phyloP scores from a whole-genome alignment of 2,329 filamentous ascomycete species.

The Arthrobotrys iridis region DNA sequence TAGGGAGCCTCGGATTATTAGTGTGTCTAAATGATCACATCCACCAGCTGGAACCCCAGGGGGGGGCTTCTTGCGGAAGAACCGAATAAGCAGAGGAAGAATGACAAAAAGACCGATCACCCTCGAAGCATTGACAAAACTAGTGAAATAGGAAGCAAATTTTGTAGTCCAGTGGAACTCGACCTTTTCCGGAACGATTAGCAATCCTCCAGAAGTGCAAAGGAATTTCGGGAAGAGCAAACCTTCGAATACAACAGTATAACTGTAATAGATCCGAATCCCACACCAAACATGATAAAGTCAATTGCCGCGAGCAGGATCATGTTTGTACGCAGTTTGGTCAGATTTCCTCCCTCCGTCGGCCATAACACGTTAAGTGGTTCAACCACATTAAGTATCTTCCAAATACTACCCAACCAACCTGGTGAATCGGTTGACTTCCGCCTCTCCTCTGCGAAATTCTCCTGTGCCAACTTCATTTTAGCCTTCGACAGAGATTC shows the following conservation, averaged over 20 bases:
- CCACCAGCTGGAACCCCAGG: constrained; percentile 61
- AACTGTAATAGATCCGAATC: constrained; percentile 82
- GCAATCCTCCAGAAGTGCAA: neutral
- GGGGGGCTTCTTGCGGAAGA: constrained; percentile 69
- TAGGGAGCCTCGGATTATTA: constrained; percentile 71
- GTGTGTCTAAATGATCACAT: constrained; percentile 31
- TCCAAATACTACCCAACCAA: constrained; percentile 58
- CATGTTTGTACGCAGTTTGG: constrained; percentile 79
- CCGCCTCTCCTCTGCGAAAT: constrained; percentile 67
- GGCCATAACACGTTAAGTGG: constrained; percentile 83
- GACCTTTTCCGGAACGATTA: constrained; percentile 23
- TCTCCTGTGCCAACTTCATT: constrained; percentile 76
- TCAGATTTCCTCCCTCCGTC: constrained; percentile 70
- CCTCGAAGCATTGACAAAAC: constrained; percentile 76
- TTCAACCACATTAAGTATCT: constrained; percentile 72
- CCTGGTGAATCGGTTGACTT: constrained; percentile 59
- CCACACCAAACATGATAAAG: constrained; percentile 80
- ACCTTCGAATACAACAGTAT: constrained; percentile 82
- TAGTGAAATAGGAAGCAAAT: constrained; percentile 79
- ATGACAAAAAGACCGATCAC: constrained; percentile 78
- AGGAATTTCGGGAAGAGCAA: neutral
- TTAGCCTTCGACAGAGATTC: constrained; percentile 83
- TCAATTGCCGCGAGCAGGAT: constrained; percentile 82
- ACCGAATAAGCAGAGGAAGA: constrained; percentile 78
- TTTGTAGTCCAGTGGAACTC: constrained; percentile 42